Evolutionary conservation across 1,284 basidiomycete species (phyloP), one percentile per base, ranked within the genome.

Genomic region (Rhizoctonia solani): DNA sequence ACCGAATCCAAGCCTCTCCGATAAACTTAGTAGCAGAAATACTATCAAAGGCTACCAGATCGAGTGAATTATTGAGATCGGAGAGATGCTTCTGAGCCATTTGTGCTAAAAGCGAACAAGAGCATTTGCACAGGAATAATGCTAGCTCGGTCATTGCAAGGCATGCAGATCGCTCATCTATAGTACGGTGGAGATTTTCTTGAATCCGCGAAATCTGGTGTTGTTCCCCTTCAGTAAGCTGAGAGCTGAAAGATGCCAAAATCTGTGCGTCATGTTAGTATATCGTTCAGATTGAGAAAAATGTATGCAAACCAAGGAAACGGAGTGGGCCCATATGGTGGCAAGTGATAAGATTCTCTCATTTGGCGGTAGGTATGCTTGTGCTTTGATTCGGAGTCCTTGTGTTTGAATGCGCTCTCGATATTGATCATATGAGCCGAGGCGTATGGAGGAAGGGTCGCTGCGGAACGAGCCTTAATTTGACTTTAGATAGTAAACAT

Each of bases 1-100:
- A 74, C 0, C 81, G 82, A 46, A 95, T 79, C 87, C 88, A 97
- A 52, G 55, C 54, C 44, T 56, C 29, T 23, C 49, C 65, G 16
- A 65, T 13, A 34, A 65, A 54, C 8, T n/a, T 23, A 19, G 49
- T 25, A 16, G 54, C 21, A 13, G 42, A 49, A 19, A n/a, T 39
- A 27, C 52, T 32, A 47, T 19, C 47, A 23, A 25, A 16, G 47
- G 34, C 34, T n/a, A n/a, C n/a, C 27, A 27, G 4, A 6, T 32
- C 14, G 4, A 21, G 3, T 13, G 14, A 6, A 29, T 42, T 19
- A 4, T 23, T 49, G 9, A 65, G 61, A 9, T 11, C 9, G 27
- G 50, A n/a, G 16, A 65, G 25, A 13, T 65, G 39, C 25, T 65
- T 54, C n/a, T 42, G n/a, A n/a, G 61, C 49, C 11, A 21, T 27